Evolutionary conservation across 2,329 filamentous ascomycete genomes (phyloP), one percentile per base, ranked within the genome.

Genomic region (Claviceps digitariae): DNA sequence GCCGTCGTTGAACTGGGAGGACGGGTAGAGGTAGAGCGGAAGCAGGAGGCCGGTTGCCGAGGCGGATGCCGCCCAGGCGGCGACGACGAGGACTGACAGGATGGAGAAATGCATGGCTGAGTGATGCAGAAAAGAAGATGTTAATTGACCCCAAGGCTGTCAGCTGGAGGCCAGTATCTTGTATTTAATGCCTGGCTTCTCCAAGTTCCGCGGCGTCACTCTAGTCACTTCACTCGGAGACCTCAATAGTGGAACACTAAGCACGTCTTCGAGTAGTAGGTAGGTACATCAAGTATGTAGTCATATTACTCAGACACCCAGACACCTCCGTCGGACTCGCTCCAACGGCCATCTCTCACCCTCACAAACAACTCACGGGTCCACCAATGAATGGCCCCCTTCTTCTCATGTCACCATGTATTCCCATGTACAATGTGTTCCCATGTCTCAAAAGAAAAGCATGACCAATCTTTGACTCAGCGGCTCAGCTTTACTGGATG

Each of bases 11-110:
- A 38, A 56, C 0, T 54, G 44, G 10, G 53, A 47, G 1, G 60
- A 57, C 10, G 60, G 60, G 36, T 62, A 61, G 44, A 60, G 50
- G 43, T 61, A 61, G 10, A 62, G 56, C 0, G 60, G 60, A 0
- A 62, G 54, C 3, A 61, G 27, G 20, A 62, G 51, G 0, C 60
- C 60, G 0, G 57, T 60, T 46, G 52, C 52, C 15, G 46, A 50
- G 17, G 20, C 47, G 38, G 52, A 45, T 9, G 47, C 29, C 13
- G 40, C 29, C 31, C 40, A 27, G 47, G 27, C 25, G 38, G 31
- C 31, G 31, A 46, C 29, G 10, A 13, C 23, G 10, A 50, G 20
- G 2, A 53, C 38, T 25, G 10, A 12, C 8, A 15, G 40, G 17
- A 7, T 27, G 4, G 12, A 15, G 47, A 40, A 40, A 25, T 27